Evolutionary conservation across 164 flowering plant species (phyloP).

Genomic region (Stephania cephalantha): DNA sequence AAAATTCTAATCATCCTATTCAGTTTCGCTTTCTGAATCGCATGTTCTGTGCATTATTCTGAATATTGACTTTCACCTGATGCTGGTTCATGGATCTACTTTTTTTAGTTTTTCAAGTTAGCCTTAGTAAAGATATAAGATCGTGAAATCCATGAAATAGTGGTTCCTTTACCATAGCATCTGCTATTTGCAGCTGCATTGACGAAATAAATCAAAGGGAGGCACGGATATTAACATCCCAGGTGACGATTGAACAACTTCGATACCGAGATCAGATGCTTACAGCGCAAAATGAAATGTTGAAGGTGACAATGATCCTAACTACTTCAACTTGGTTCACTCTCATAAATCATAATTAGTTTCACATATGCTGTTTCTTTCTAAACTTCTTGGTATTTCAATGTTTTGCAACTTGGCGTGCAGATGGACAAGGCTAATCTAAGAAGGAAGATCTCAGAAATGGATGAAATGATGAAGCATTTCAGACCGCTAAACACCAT

Average conservation of each 20-base stretch:
- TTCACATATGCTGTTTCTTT: background rate
- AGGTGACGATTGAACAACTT: slow-evolving; percentile 49
- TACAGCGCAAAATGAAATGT: slow-evolving; percentile 69
- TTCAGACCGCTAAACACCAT: slow-evolving; percentile 28
- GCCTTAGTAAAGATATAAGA: background rate
- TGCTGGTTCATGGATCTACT: too few relatives aligned
- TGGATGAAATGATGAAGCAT: slow-evolving; percentile 59
- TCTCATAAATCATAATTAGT: background rate
- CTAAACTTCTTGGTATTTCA: background rate
- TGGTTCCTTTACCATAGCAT: slow-evolving; percentile 1
- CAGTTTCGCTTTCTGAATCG: background rate
- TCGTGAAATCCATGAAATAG: background rate
- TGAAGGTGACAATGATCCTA: slow-evolving; percentile 44
- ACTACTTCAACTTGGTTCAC: background rate
- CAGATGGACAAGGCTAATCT: slow-evolving; percentile 65
- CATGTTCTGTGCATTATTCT: background rate
- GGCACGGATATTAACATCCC: slow-evolving; percentile 37
- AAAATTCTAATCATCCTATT: background rate
- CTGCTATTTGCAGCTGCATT: slow-evolving; percentile 37
- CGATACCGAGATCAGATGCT: slow-evolving; percentile 61
- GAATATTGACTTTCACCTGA: background rate
- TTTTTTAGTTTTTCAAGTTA: background rate
- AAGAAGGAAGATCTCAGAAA: slow-evolving; percentile 45
- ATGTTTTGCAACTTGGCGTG: background rate
- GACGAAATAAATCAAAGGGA: slow-evolving; percentile 39